Evolutionary conservation across 1,139 yeast genomes (phyloP).

Genomic region (Lodderomyces parapsilosis): DNA sequence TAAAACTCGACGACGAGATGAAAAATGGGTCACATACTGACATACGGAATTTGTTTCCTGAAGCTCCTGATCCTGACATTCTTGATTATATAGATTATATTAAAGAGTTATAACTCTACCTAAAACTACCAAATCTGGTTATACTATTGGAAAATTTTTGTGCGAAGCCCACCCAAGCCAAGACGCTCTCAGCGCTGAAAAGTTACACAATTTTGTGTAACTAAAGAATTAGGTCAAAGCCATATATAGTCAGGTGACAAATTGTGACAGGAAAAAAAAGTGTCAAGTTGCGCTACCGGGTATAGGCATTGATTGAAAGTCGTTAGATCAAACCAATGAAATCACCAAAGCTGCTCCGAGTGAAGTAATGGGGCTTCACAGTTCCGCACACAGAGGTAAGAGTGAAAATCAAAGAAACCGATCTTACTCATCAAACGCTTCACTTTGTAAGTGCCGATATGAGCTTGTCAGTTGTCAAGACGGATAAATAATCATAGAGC

Average conservation of each 20-base stretch:
- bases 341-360: too few relatives aligned
- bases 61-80: conserved; percentile 92
- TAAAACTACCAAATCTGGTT: not conserved
- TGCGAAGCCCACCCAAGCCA: conserved; percentile 1
- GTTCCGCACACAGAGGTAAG: too few relatives aligned
- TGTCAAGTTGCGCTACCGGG: too few relatives aligned
- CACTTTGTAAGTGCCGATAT: too few relatives aligned
- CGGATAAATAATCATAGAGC: too few relatives aligned
- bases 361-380: too few relatives aligned
- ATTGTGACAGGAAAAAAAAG: not conserved
- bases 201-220: not conserved
- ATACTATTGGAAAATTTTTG: not conserved
- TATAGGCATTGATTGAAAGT: too few relatives aligned
- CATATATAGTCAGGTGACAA: not conserved
- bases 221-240: not conserved
- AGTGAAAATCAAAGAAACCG: too few relatives aligned
- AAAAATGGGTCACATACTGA: conserved; percentile 65
- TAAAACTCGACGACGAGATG: not conserved
- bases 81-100: conserved; percentile 1
- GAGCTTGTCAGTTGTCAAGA: too few relatives aligned
- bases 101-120: not conserved
- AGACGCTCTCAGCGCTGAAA: not conserved
- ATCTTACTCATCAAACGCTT: too few relatives aligned
- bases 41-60: conserved; percentile 99
- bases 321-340: too few relatives aligned